Conservation (phyloP, 306 rosid genomes). For the Cicer bijugum region DNA sequence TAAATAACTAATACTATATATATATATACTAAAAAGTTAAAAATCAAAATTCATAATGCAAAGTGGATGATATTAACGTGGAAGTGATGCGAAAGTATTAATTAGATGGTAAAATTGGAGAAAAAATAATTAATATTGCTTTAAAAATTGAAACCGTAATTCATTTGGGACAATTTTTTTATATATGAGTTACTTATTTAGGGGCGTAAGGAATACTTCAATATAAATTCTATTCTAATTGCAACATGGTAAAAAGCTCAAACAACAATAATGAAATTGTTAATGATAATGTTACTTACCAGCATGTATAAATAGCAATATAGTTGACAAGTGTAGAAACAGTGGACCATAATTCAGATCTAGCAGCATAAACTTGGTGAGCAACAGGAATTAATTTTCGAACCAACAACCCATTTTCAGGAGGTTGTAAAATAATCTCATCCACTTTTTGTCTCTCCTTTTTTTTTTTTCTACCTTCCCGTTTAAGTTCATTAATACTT, state of each 20-base stretch:
- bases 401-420: slow-evolving; percentile 70
- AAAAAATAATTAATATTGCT: too few species aligned
- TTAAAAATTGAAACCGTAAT: too few species aligned
- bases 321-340: slow-evolving; percentile 58
- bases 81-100: too few species aligned
- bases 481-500: slow-evolving; percentile 64
- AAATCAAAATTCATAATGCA: too few species aligned
- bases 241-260: slow-evolving; percentile 22
- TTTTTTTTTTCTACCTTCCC: slow-evolving; percentile 58
- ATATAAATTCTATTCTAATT: neutral
- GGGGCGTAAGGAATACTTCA: neutral
- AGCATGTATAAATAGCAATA: slow-evolving; percentile 52
- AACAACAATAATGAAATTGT: slow-evolving; percentile 27
- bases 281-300: slow-evolving; percentile 46
- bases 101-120: too few species aligned
- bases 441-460: slow-evolving; percentile 57
- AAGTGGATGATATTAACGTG: too few species aligned
- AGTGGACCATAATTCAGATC: slow-evolving; percentile 53
- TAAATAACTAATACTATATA: too few species aligned
- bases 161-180: too few species aligned
- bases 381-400: slow-evolving; percentile 64
- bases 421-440: slow-evolving; percentile 57
- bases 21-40: too few species aligned
- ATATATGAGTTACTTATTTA: too few species aligned
- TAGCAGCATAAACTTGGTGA: slow-evolving; percentile 59